Percentiles rank a stretch among this genome's conserved stretches.
Conservation (phyloP, 768 basidiomycete genomes). For the Lepiota brunneoincarnata region DNA sequence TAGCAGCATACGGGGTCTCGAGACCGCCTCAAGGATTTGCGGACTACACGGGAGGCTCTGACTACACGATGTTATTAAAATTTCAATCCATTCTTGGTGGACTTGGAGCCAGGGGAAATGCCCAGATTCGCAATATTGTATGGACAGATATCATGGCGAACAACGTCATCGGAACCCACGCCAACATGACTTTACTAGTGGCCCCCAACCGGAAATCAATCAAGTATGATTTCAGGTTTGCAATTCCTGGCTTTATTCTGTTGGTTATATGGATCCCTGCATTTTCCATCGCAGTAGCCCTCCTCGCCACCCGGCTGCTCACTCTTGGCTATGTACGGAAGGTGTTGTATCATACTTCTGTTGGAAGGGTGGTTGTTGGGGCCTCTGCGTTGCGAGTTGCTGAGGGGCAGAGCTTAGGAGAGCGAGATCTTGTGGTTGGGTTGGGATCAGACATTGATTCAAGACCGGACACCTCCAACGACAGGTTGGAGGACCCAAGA, state of each 20-base stretch:
- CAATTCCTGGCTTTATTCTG: background rate
- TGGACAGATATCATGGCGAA: conserved; percentile 2
- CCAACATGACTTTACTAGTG: background rate
- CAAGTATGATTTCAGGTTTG: background rate
- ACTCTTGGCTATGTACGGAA: background rate
- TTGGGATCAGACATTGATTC: too few species aligned
- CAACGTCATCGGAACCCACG: background rate
- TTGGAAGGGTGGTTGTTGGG: background rate
- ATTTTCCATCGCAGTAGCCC: background rate
- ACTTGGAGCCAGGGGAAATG: background rate
- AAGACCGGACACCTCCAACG: too few species aligned
- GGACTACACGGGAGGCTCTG: background rate
- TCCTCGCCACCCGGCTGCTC: background rate
- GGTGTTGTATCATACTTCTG: background rate
- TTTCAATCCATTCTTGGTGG: background rate
- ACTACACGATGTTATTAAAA: background rate
- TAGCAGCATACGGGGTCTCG: background rate
- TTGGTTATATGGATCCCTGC: background rate
- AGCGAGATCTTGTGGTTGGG: too few species aligned
- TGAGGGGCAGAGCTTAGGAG: too few species aligned
- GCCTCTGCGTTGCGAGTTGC: background rate
- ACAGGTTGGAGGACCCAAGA: too few species aligned
- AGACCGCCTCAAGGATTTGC: too few species aligned
- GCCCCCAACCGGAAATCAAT: background rate
- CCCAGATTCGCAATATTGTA: background rate